A percentile compares a stretch with the other conserved stretches of the same genome.
Evolutionary conservation across 2,329 filamentous ascomycete species (phyloP).

Genomic region (Colletotrichum phormii): DNA sequence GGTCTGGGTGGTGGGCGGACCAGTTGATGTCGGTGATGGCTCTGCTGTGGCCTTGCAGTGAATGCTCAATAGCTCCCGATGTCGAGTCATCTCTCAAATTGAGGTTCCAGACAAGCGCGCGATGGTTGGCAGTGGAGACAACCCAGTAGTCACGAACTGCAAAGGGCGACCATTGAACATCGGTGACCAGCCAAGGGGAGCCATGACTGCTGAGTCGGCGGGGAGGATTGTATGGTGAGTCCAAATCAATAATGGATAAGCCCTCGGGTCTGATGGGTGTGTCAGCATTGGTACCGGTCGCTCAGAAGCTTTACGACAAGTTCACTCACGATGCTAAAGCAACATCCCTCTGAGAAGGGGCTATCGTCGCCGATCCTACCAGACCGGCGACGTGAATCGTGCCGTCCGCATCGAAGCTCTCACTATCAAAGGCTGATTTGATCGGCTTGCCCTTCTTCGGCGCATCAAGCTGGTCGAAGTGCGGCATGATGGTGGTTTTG

Average conservation of each 20-base stretch:
- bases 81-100: conserved; percentile 80
- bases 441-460: conserved; percentile 69
- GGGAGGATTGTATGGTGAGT: conserved; percentile 88
- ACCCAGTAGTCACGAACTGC: conserved; percentile 92
- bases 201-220: conserved; percentile 85
- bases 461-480: conserved; percentile 58
- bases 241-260: conserved; percentile 90
- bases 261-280: conserved; percentile 74
- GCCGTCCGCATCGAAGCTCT: conserved; percentile 87
- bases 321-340: conserved; percentile 80
- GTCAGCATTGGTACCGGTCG: not conserved
- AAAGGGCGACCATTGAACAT: conserved; percentile 97
- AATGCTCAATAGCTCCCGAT: conserved; percentile 82
- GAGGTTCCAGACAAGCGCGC: conserved; percentile 93
- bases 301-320: conserved; percentile 10
- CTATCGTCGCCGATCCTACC: conserved; percentile 93
- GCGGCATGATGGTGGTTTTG: conserved; percentile 56
- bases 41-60: conserved; percentile 83
- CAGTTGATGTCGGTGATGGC: conserved; percentile 98
- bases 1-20: conserved; percentile 89
- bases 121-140: conserved; percentile 93
- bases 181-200: conserved; percentile 93
- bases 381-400: conserved; percentile 84
- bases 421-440: conserved; percentile 82
- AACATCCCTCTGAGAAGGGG: conserved; percentile 89